Base-by-base conservation (phyloP, 768 basidiomycete genomes). In the Tremella mesenterica region DNA sequence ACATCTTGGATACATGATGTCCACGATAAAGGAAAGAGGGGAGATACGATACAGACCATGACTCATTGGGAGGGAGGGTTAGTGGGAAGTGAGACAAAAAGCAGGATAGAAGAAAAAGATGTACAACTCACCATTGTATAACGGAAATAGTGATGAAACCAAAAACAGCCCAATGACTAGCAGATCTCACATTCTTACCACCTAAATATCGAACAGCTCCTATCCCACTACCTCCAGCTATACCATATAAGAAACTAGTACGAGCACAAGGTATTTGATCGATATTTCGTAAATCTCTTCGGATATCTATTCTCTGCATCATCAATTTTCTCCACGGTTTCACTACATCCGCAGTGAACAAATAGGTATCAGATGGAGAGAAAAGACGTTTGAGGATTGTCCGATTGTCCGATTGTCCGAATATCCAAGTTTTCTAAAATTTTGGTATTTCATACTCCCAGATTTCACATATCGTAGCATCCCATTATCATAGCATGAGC, bases 261-360 rank as follows among this genome's bases (percentile, higher is more conserved):
- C 71, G 52, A 1, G 62, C 64, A 52, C 71, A 73, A 18, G 71
- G 71, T 44, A 73, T 63, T 23, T 59, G 50, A 7, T 64, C 71
- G 45, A 73, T 67, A 45, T 71, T 62, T 54, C 61, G 45, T 12
- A 72, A 54, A 54, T 70, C 71, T 16, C 64, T 50, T 21, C 50
- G 44, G 16, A 58, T 56, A 29, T 57, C 48, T 52, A 69, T 63
- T 34, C 60, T 50, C 67, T 69, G 34, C 14, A 44, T 33, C 34
- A 30, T 13, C 7, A 34, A 21, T 18, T 18, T 21, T 26, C 43
- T 27, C n/a, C 14, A 25, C 25, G 14, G 27, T 26, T 9, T 21
- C 25, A 16, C 5, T 28, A 4, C 44, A 23, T n/a, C n/a, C n/a
- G n/a, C n/a, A n/a, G n/a, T n/a, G n/a, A n/a, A n/a, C n/a, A n/a